Evolutionary conservation across 2,329 filamentous ascomycete species (phyloP).

Genomic region (Daldinia sp.): DNA sequence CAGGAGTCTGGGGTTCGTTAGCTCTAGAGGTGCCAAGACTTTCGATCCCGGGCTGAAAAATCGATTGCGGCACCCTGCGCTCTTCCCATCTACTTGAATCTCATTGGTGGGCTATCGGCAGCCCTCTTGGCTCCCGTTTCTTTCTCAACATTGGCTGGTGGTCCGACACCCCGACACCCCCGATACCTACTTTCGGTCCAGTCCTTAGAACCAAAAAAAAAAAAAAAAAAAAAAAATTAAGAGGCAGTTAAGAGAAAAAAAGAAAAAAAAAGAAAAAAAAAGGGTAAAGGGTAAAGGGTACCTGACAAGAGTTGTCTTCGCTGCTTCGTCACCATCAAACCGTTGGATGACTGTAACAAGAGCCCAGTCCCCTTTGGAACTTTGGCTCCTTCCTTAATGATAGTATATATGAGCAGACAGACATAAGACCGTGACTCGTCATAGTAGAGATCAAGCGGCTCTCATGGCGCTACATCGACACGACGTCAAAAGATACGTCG

Average conservation of each 20-base stretch:
- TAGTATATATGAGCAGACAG: conserved; percentile 9
- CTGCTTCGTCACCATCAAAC: conserved; percentile 17
- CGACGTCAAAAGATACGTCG: conserved; percentile 21
- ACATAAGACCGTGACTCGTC: conserved; percentile 6
- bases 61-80: conserved; percentile 43
- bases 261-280: too few species aligned
- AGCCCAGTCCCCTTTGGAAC: conserved; percentile 20
- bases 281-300: conserved; percentile 19
- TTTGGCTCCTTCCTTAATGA: conserved; percentile 7
- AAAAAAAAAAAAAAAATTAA: too few species aligned
- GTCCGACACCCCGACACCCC: conserved; percentile 36
- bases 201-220: too few species aligned
- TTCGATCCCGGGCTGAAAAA: conserved; percentile 44
- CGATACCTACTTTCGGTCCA: conserved; percentile 15
- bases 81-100: conserved; percentile 29
- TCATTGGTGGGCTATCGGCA: conserved; percentile 31
- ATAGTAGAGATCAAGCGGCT: conserved; percentile 19
- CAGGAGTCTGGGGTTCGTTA: conserved; percentile 35
- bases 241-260: too few species aligned
- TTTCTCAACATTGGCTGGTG: conserved; percentile 29
- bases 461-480: conserved; percentile 18
- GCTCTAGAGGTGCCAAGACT: conserved; percentile 35
- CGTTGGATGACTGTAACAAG: conserved; percentile 13
- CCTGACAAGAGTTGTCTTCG: conserved; percentile 27
- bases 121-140: conserved; percentile 34